These are phyloP conservation scores for Collariella sp. DNA, from an alignment of 495 filamentous ascomycete species.

Conservation along the genomic window DNA sequence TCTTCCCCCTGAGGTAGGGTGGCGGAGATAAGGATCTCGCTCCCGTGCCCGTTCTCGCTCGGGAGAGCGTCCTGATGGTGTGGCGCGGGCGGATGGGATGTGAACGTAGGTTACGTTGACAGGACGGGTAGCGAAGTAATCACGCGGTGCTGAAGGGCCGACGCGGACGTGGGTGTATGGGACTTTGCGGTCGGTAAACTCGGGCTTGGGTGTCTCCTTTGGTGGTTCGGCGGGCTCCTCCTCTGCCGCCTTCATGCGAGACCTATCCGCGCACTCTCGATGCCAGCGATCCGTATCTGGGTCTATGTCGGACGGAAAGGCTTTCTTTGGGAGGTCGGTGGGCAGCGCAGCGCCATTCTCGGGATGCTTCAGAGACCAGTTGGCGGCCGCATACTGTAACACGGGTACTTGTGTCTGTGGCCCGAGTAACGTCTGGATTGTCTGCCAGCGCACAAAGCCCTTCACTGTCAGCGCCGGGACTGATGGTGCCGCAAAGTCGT, in stretches of 20 bases:
- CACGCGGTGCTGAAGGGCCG: constrained; percentile 11
- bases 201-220: constrained; percentile 24
- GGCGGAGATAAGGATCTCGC: constrained; percentile 19
- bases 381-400: constrained; percentile 67
- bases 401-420: constrained; percentile 82
- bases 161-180: constrained; percentile 19
- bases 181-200: constrained; percentile 15
- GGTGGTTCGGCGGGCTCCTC: constrained; percentile 3
- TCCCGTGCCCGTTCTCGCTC: constrained; percentile 19
- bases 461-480: constrained; percentile 72
- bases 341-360: constrained; percentile 66
- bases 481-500: constrained; percentile 64
- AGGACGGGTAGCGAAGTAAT: constrained; percentile 17
- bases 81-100: constrained; percentile 3
- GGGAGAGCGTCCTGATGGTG: constrained; percentile 14
- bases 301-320: constrained; percentile 70
- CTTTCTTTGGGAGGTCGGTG: constrained; percentile 60
- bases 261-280: constrained; percentile 52
- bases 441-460: constrained; percentile 91
- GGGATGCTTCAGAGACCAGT: constrained; percentile 68
- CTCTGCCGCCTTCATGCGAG: constrained; percentile 25
- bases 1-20: constrained; percentile 22
- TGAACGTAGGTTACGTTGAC: constrained; percentile 22
- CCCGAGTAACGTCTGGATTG: constrained; percentile 79
- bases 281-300: constrained; percentile 77